These are phyloP conservation scores for Monilinia aucupariae DNA, from an alignment of 2,329 filamentous ascomycete species.

Conservation along the genomic window DNA sequence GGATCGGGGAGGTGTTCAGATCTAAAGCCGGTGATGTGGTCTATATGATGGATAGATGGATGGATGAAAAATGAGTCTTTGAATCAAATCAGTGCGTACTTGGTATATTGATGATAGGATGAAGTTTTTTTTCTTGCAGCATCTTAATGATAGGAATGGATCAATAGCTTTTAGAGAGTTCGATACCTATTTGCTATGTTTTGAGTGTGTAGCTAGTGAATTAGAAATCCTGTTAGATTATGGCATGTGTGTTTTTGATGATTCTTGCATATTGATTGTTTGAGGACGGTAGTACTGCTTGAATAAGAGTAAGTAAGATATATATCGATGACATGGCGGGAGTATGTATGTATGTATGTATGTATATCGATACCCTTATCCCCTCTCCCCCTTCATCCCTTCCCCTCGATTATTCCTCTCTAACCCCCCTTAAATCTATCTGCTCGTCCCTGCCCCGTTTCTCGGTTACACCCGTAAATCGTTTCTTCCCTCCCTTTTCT, in stretches of 20 bases:
- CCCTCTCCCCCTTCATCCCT: not conserved
- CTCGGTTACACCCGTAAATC: no score
- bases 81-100: not conserved
- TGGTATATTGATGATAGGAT: conserved; percentile 5
- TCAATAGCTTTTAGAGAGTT: conserved; percentile 9
- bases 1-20: not conserved
- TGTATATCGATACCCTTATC: no score
- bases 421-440: no score
- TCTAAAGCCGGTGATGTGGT: not conserved
- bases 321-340: not conserved
- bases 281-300: no score
- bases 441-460: not conserved
- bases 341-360: not conserved
- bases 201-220: not conserved
- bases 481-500: no score
- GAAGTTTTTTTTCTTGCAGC: not conserved
- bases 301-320: no score
- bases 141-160: conserved; percentile 2
- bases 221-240: not conserved
- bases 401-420: not conserved
- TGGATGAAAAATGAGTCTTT: conserved; percentile 1
- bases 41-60: not conserved
- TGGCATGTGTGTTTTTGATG: not conserved
- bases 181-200: conserved; percentile 10
- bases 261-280: no score